Evolutionary conservation across 768 basidiomycete species (phyloP), one percentile per base, ranked within the genome.

Genomic region (Leucogyrophana mollusca): DNA sequence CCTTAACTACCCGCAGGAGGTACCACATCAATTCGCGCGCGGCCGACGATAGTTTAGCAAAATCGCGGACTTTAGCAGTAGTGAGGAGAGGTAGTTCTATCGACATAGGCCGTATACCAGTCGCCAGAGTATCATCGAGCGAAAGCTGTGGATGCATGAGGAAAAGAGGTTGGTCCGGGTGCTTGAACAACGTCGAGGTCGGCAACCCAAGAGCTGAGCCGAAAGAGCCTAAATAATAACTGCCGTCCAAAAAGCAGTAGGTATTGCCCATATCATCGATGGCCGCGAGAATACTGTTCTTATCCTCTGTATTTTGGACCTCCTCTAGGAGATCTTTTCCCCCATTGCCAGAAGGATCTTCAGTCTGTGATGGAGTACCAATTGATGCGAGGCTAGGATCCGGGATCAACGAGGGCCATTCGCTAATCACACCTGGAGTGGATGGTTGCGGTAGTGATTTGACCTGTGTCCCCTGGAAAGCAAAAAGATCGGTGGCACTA

Each of bases 401-500:
- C 8, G 73, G 57, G 14, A 77, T 72, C 22, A 92, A 70, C 6
- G 77, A 75, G 7, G 90, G 88, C 88, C 90, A 91, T 23, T 68
- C 59, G 17, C 72, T 71, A 43, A 92, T 85, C 32, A 80, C 64
- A 35, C 73, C 66, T n/a, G 88, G 87, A 16, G 78, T 60, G 5
- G 69, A 63, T 18, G 71, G 62, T 54, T 74, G 74, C 34, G 67
- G 64, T 21, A 60, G 60, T 24, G 71, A 51, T 36, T 73, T 77
- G 11, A 77, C 79, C 45, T 82, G 79, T 9, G 80, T 78, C 32
- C 81, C 82, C 66, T 89, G 85, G 59, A 90, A 90, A 33, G 87
- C 84, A 61, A 92, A 92, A 33, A 91, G 66, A 66, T 90, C 85
- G 45, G 83, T 83, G 7, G 85, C 83, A 46, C 90, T 91, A 62